Percentiles rank a stretch among this genome's conserved stretches.
phyloP scores from a whole-genome alignment of 2,329 filamentous ascomycete species.

The Pseudogymnoascus sp. region DNA sequence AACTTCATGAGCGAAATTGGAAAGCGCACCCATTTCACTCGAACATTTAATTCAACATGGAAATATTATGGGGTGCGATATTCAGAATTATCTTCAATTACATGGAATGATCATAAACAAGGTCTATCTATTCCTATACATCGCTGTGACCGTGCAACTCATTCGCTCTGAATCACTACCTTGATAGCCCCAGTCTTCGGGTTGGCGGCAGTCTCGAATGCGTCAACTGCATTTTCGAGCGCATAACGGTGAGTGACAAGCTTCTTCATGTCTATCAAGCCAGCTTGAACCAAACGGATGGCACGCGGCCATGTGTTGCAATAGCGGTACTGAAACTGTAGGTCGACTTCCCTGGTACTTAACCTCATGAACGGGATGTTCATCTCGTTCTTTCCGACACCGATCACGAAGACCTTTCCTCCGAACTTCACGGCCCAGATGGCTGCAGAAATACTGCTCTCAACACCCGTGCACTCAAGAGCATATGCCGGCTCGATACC shows the following conservation, averaged over 20 bases:
- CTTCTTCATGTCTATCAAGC: conserved; percentile 71
- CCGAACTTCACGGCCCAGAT: conserved; percentile 92
- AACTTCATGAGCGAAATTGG: conserved; percentile 9
- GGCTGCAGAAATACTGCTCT: conserved; percentile 76
- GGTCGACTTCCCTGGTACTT: conserved; percentile 83
- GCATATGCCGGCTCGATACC: conserved; percentile 74
- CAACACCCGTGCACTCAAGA: conserved; percentile 91
- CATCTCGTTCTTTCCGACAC: conserved; percentile 92
- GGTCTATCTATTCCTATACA: conserved; percentile 14
- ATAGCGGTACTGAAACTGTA: conserved; percentile 96
- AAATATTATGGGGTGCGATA: not conserved
- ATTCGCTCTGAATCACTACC: conserved; percentile 75
- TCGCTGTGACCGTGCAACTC: conserved; percentile 10
- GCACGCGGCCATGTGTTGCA: conserved; percentile 93
- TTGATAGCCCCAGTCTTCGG: conserved; percentile 94
- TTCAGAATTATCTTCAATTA: not conserved
- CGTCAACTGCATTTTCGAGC: conserved; percentile 79
- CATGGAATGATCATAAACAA: conserved; percentile 7
- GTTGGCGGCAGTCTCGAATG: conserved; percentile 82
- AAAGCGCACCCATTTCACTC: not conserved
- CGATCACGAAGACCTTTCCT: conserved; percentile 94
- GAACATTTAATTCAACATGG: not conserved
- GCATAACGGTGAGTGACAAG: conserved; percentile 83
- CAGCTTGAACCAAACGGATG: conserved; percentile 78
- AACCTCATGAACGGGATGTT: conserved; percentile 91